These are phyloP conservation scores for Epichloe uncinata DNA, from an alignment of 2,329 filamentous ascomycete species.

Conservation along the genomic window DNA sequence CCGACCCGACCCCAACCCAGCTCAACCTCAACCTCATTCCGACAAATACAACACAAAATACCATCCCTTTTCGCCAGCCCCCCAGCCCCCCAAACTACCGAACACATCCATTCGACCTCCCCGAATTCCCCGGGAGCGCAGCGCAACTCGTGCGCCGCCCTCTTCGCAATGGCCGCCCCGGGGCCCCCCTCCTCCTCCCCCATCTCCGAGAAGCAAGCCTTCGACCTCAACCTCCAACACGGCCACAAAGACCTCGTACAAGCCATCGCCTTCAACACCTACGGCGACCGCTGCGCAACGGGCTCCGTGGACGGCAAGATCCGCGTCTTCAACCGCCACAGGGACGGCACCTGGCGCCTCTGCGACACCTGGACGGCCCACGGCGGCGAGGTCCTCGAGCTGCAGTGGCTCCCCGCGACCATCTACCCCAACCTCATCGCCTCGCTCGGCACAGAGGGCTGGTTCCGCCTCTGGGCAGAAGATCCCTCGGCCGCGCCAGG, in stretches of 20 bases:
- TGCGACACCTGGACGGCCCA: conserved; percentile 86
- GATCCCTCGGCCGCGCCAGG: conserved; percentile 70
- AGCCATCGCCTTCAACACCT: conserved; percentile 79
- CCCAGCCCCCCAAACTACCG: too few relatives aligned
- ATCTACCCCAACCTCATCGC: conserved; percentile 76
- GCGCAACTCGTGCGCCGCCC: neutral
- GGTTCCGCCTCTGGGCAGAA: conserved; percentile 87
- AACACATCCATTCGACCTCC: too few relatives aligned
- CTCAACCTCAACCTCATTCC: neutral
- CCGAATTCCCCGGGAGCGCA: too few relatives aligned
- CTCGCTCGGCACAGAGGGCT: conserved; percentile 79
- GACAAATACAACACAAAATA: neutral
- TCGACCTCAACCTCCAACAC: conserved; percentile 53
- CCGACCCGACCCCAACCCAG: neutral
- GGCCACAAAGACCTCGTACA: conserved; percentile 71
- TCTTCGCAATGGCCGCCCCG: conserved; percentile 16
- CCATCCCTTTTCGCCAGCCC: too few relatives aligned
- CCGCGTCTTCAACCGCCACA: conserved; percentile 78
- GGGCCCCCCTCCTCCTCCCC: conserved; percentile 18
- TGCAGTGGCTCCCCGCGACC: conserved; percentile 87
- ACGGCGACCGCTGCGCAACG: conserved; percentile 82
- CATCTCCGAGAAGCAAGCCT: conserved; percentile 32
- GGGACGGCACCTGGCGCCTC: conserved; percentile 62
- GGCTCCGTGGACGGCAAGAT: conserved; percentile 87
- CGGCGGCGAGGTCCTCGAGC: conserved; percentile 80